A percentile compares a stretch with the other conserved stretches of the same genome.
Evolutionary conservation across 2,329 filamentous ascomycete species (phyloP).

Genomic region (Fusarium sp.): DNA sequence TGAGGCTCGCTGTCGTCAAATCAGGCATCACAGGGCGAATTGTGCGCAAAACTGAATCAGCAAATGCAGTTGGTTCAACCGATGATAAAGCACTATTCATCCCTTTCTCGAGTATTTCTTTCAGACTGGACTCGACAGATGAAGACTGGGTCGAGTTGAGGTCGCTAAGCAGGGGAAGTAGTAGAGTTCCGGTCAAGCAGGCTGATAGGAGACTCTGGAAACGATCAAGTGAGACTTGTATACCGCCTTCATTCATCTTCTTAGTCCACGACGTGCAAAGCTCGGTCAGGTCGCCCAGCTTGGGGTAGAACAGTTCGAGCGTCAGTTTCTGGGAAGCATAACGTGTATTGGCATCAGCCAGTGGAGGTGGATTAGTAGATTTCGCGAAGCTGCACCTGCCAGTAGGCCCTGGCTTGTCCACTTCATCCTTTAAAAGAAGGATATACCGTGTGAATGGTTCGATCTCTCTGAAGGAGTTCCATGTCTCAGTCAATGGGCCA

Average conservation of each 20-base stretch:
- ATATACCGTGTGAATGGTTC: conserved; percentile 64
- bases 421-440: conserved; percentile 59
- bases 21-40: conserved; percentile 60
- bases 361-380: conserved; percentile 24
- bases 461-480: conserved; percentile 57
- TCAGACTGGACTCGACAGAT: conserved; percentile 59
- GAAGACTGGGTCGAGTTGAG: conserved; percentile 61
- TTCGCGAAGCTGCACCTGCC: conserved; percentile 12
- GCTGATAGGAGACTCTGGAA: conserved; percentile 64
- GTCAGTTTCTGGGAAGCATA: conserved; percentile 62
- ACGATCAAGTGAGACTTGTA: conserved; percentile 63
- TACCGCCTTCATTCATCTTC: conserved; percentile 57
- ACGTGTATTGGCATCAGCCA: conserved; percentile 49
- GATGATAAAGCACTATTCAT: conserved; percentile 56
- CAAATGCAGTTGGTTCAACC: conserved; percentile 58
- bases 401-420: background rate
- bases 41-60: conserved; percentile 59
- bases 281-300: conserved; percentile 61
- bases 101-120: conserved; percentile 55
- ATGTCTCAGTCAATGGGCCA: conserved; percentile 60
- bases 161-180: conserved; percentile 60
- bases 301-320: conserved; percentile 65
- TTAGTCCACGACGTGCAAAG: conserved; percentile 61
- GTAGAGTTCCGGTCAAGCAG: conserved; percentile 57
- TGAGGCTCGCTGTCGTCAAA: conserved; percentile 53